Percentiles rank a stretch among this genome's conserved stretches.
Conservation (phyloP, 495 filamentous ascomycete species). For the Glonium stellatum region DNA sequence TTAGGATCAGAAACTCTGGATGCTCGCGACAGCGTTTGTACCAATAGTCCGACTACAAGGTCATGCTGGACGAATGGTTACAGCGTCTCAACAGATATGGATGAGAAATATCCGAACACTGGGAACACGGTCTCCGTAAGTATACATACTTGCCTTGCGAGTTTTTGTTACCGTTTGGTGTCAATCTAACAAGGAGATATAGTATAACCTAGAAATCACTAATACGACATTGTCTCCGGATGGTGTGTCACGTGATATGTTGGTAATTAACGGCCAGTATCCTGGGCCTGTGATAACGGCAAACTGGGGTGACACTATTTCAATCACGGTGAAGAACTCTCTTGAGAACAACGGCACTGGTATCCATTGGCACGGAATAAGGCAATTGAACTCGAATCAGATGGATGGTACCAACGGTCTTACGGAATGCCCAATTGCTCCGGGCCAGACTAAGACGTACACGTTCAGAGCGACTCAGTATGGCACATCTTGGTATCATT, state of each 20-base stretch:
- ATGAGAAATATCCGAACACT: conserved; percentile 23
- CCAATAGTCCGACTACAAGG: conserved; percentile 15
- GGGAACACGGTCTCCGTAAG: conserved; percentile 20
- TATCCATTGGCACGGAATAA: conserved; percentile 39
- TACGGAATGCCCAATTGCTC: conserved; percentile 38
- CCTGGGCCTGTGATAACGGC: conserved; percentile 22
- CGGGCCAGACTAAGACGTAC: conserved; percentile 33
- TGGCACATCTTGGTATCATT: conserved; percentile 39
- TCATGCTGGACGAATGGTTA: conserved; percentile 18
- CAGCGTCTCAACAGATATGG: conserved; percentile 22
- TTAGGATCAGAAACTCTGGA: conserved; percentile 19
- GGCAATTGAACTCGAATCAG: conserved; percentile 29
- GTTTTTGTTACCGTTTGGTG: neutral
- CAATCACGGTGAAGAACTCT: conserved; percentile 31
- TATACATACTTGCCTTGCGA: neutral
- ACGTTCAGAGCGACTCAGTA: conserved; percentile 36
- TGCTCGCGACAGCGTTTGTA: conserved; percentile 7
- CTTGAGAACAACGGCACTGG: conserved; percentile 35
- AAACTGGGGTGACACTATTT: conserved; percentile 34
- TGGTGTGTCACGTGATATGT: conserved; percentile 16
- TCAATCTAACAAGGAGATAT: neutral
- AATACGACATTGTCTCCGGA: conserved; percentile 20
- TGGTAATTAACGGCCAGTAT: conserved; percentile 27
- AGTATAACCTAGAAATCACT: conserved; percentile 26
- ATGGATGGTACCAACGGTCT: conserved; percentile 35